Base-by-base conservation (phyloP, 148 eudicot species). In the Diospyros kaki region DNA sequence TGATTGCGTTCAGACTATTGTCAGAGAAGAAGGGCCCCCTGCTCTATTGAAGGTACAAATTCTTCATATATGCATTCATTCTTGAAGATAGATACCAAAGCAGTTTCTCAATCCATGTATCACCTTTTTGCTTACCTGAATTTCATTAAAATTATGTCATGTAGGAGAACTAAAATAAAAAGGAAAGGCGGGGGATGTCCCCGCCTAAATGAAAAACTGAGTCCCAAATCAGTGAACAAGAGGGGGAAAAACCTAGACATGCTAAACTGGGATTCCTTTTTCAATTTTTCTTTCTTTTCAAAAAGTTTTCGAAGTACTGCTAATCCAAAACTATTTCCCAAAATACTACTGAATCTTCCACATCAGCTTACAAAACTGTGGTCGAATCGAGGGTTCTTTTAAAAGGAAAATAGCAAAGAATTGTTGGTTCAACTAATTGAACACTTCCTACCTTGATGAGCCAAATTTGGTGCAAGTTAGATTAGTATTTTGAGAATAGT, bases 1-100 rank as follows among this genome's bases (percentile, higher is more conserved):
- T 61, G 88, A 92, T 82, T 94, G 97, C 72, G 93, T 92, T 53
- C 82, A 81, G 66, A 87, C 97, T 75, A 83, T 94, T 44, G 80
- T 90, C 43, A 79, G 83, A 73, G 98, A 94, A 76, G 98, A 94
- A 84, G 98, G 98, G 11, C 84, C 97, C 48, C 78, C 83, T 54
- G 93, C 98, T 78, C 89, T 94, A 63, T 79, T 94, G 41, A 94
- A 94, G 93, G 98, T 94, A 78, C 39, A 43, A 64, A 58, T 39
- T 54, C 73, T 64, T 63, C 61, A n/a, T 52, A 11, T 7, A 7
- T 53, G 54, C 58, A 17, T 66, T 42, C 58, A 38, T 11, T 50
- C 39, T 53, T 77, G 14, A 51, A 48, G 66, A 48, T 13, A n/a
- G 38, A 9, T 74, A 51, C 52, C 5, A 44, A 52, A 39, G 11